Evolutionary conservation across 1,284 basidiomycete species (phyloP).

Genomic region (Ustilago cynodontis): DNA sequence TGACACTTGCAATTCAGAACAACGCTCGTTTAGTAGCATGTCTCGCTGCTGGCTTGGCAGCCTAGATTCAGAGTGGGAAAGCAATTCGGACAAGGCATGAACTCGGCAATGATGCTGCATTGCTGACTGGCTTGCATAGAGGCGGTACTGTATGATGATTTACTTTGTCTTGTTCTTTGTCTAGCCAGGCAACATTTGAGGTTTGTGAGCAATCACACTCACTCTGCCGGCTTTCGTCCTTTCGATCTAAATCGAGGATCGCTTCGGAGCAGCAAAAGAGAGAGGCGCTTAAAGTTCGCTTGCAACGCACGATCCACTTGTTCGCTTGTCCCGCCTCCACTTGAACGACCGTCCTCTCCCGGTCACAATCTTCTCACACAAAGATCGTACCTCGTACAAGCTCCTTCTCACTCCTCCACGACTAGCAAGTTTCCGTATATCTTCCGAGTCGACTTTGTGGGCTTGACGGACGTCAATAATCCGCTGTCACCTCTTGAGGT

Average conservation of each 20-base stretch:
- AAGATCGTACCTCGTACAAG: neutral
- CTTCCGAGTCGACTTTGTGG: constrained; percentile 27
- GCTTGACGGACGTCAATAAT: neutral
- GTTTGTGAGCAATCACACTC: constrained; percentile 2
- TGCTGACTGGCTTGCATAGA: constrained; percentile 9
- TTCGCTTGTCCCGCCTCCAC: constrained; percentile 7
- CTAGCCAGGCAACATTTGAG: neutral
- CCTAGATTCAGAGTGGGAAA: neutral
- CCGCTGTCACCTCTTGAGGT: neutral
- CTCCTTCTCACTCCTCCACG: neutral
- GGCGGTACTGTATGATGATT: constrained; percentile 1
- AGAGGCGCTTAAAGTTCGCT: neutral
- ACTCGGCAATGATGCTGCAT: constrained; percentile 11
- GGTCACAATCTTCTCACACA: constrained; percentile 6
- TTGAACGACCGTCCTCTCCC: neutral
- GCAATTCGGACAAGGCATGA: neutral
- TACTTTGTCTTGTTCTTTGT: constrained; percentile 5
- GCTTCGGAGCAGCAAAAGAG: neutral
- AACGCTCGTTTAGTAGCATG: neutral
- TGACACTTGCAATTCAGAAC: neutral
- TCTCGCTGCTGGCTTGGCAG: constrained; percentile 9
- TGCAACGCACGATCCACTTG: constrained; percentile 16
- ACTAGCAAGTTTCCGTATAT: neutral
- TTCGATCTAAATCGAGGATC: constrained; percentile 19
- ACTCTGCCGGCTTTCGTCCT: neutral